Base-by-base conservation (phyloP, 805 yeast genomes). In the Spathaspora sp. region DNA sequence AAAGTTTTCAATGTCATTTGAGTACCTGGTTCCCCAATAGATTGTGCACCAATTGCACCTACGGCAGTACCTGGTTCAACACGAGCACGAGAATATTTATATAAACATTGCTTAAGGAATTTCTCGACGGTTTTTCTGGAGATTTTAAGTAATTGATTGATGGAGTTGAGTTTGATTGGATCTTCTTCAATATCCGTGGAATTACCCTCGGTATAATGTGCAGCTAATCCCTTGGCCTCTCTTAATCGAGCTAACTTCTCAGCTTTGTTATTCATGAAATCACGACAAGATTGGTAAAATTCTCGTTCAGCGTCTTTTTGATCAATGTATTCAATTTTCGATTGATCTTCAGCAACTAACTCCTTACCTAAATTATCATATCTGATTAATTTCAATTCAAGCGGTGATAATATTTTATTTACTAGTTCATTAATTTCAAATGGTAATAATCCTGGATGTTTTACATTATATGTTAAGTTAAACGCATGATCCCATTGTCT, bases 41-140 rank as follows among this genome's bases (percentile, higher is more conserved):
- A 89, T 67, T 94, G 99, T 0, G 99, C 99, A 60, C 98, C 99
- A 72, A 94, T 92, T 23, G 99, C 98, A 58, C 99, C 99, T 50
- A 94, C 98, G 2, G 99, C 99, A 3, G 99, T 94, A 55, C 98
- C 99, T 1, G 99, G 99, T 68, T 94, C 99, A 16, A 94, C 97
- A 70, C 85, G 86, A 7, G 99, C 97, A 58, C 86, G 79, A 50
- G 83, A 82, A 64, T 94, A 94, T 70, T 94, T 94, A 59, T 75
- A 73, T 53, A 93, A 77, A 59, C 97, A 88, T 60, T 87, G 81
- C 46, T 80, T 78, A 62, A 94, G 73, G 69, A 94, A 94, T 57
- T 76, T 80, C 14, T 67, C 68, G 16, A 94, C 80, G 56, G 86
- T 76, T 17, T 65, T 63, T 42, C 78, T 75, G 1, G 96, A 79